phyloP scores from a whole-genome alignment of 2,329 filamentous ascomycete genomes.

The Hypomyces rosellus region DNA sequence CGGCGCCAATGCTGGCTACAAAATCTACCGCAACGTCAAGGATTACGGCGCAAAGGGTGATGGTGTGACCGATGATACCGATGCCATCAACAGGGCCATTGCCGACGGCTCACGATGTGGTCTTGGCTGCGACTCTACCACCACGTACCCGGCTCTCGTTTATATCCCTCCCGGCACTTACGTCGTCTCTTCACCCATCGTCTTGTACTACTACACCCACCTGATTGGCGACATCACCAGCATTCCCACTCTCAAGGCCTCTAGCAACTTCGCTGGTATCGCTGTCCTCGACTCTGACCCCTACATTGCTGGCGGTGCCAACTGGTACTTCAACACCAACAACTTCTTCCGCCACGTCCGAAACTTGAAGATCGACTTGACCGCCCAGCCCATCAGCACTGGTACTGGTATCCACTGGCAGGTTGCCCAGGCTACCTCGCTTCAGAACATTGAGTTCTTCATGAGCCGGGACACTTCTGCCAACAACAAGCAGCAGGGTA shows the following conservation, averaged over 20 bases:
- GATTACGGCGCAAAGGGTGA: conserved; percentile 68
- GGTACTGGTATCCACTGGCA: conserved; percentile 79
- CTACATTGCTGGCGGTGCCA: conserved; percentile 61
- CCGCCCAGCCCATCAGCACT: conserved; percentile 50
- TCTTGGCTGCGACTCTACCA: conserved; percentile 73
- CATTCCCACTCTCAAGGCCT: conserved; percentile 69
- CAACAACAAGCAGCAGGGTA: conserved; percentile 64
- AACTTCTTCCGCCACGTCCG: conserved; percentile 81
- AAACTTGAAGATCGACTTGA: conserved; percentile 76
- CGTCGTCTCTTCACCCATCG: conserved; percentile 68
- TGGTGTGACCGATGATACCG: conserved; percentile 72
- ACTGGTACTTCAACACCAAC: conserved; percentile 75
- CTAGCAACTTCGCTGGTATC: conserved; percentile 70
- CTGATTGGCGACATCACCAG: conserved; percentile 73
- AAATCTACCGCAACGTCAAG: conserved; percentile 70
- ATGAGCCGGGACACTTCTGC: conserved; percentile 62
- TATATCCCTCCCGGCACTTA: conserved; percentile 92
- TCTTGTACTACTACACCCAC: conserved; percentile 90
- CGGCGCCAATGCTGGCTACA: conserved; percentile 42
- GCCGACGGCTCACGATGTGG: conserved; percentile 74
- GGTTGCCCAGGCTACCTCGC: conserved; percentile 72
- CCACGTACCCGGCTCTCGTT: conserved; percentile 75
- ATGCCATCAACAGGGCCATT: conserved; percentile 80
- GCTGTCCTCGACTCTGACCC: conserved; percentile 85
- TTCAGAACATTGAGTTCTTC: conserved; percentile 77